Evolutionary conservation across 2,329 filamentous ascomycete species (phyloP).

Genomic region (Colletotrichum shisoi): DNA sequence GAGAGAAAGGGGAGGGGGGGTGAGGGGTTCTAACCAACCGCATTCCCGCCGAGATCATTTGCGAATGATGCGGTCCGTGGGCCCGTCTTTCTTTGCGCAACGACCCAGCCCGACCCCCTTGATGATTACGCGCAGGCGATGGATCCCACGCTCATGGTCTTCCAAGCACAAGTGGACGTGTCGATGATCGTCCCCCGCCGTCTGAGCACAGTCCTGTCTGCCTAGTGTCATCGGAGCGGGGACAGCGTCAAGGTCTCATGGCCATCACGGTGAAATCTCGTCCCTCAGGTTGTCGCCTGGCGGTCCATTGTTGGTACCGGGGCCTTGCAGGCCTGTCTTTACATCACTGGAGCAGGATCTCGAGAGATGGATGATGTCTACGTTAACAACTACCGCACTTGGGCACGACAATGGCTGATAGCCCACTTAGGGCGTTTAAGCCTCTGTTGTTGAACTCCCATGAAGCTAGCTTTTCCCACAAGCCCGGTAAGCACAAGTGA

Average conservation of each 20-base stretch:
- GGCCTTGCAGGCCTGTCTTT: not conserved
- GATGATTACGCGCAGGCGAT: constrained; percentile 29
- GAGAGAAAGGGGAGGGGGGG: too few species aligned
- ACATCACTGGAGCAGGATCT: not conserved
- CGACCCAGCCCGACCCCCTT: not conserved
- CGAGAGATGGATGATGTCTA: too few species aligned
- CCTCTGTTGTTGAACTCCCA: too few species aligned
- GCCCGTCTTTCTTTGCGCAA: constrained; percentile 26
- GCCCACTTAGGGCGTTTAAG: not conserved
- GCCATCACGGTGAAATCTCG: not conserved
- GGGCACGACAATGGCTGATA: not conserved
- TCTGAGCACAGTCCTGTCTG: not conserved
- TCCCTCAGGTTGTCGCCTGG: not conserved
- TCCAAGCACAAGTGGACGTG: not conserved
- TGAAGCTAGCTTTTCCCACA: not conserved
- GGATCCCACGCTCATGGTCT: not conserved
- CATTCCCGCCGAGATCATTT: constrained; percentile 21
- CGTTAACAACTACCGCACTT: not conserved
- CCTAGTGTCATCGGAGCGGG: not conserved
- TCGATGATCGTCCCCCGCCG: not conserved
- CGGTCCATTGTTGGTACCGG: not conserved
- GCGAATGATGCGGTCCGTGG: constrained; percentile 25
- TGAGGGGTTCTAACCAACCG: constrained; percentile 7
- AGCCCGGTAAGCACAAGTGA: not conserved
- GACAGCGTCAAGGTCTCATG: not conserved